Conservation (phyloP, 2,329 filamentous ascomycete genomes). For the Venturia effusa region DNA sequence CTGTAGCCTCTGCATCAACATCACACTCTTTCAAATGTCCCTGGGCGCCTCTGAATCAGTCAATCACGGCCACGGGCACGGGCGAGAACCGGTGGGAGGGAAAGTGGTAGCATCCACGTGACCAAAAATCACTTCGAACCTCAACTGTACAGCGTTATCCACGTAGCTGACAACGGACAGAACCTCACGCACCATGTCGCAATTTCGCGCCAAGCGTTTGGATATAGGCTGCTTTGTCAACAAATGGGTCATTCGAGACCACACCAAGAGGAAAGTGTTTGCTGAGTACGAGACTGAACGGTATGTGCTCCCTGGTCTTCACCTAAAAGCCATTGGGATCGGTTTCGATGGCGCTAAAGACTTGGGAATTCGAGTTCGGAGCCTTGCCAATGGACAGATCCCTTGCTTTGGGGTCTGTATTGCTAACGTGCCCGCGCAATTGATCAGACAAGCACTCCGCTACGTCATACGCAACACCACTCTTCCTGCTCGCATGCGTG, state of each 20-base stretch:
- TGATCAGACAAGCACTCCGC: slow-evolving; percentile 58
- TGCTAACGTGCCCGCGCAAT: background rate
- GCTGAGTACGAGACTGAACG: slow-evolving; percentile 78
- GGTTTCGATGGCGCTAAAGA: background rate
- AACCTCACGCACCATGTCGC: slow-evolving; percentile 21
- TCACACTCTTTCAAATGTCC: too few species aligned
- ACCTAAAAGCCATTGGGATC: background rate
- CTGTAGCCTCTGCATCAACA: too few species aligned
- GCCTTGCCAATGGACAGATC: background rate
- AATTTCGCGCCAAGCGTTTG: slow-evolving; percentile 83
- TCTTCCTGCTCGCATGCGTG: slow-evolving; percentile 69
- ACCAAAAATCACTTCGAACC: background rate
- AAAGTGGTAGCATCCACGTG: background rate
- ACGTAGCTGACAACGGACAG: background rate
- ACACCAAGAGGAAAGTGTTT: slow-evolving; percentile 92
- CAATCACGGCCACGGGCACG: too few species aligned
- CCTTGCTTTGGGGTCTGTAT: background rate
- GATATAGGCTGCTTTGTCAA: slow-evolving; percentile 85
- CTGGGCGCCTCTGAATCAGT: too few species aligned
- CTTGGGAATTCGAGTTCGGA: background rate
- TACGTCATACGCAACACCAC: slow-evolving; percentile 92
- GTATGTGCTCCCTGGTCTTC: slow-evolving; percentile 35
- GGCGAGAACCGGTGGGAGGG: too few species aligned
- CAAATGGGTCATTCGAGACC: slow-evolving; percentile 77
- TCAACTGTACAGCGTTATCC: too few species aligned